Evolutionary conservation across 257 asterid genomes (phyloP).

Genomic region (Misopates orontium): DNA sequence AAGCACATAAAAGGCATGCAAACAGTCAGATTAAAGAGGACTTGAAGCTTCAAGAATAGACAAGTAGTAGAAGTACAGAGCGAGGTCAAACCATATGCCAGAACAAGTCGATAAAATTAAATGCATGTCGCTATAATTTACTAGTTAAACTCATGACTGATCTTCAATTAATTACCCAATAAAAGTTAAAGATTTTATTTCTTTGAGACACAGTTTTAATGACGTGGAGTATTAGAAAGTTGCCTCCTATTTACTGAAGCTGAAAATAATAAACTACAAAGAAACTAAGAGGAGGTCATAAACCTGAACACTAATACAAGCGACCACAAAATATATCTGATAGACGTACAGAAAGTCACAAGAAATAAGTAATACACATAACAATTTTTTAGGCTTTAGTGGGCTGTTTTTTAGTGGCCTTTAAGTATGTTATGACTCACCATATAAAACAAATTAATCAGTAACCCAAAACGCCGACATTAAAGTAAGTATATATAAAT

Average conservation of each 20-base stretch:
- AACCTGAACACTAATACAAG: background rate
- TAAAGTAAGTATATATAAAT: background rate
- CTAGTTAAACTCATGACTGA: background rate
- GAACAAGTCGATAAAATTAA: conserved; percentile 13
- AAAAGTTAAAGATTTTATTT: background rate
- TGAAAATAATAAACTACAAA: no score
- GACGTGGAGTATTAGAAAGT: background rate
- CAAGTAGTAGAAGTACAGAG: background rate
- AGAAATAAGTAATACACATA: background rate
- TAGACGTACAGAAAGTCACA: no score
- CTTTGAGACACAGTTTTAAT: background rate
- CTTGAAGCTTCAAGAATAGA: background rate
- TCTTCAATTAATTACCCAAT: background rate
- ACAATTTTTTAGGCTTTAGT: background rate
- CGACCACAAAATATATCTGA: background rate
- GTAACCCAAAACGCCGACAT: background rate
- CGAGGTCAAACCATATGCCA: background rate
- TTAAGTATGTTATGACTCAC: background rate
- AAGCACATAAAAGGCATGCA: background rate
- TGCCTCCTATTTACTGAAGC: no score
- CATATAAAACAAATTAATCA: background rate
- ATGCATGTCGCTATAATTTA: background rate
- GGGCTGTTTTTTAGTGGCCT: background rate
- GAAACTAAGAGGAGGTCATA: no score
- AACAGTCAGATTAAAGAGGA: background rate